These are phyloP conservation scores for Suillus cothurnatus DNA, from an alignment of 768 basidiomycete genomes.

Conservation along the genomic window DNA sequence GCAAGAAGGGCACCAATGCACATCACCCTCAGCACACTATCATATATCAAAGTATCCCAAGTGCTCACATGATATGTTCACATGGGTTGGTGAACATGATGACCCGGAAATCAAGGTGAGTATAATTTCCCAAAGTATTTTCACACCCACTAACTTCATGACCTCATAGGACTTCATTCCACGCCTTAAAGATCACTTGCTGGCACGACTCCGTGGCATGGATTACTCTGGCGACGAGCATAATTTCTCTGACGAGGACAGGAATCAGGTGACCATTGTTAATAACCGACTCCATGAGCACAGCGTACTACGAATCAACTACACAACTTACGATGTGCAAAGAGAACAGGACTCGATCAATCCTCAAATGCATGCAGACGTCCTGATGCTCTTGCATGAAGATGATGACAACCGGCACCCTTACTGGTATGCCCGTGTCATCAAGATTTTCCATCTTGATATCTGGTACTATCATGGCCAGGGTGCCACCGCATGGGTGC, in stretches of 20 bases:
- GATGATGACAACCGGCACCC: constrained; percentile 16
- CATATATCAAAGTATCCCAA: neutral
- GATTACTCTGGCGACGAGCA: constrained; percentile 17
- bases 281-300: constrained; percentile 35
- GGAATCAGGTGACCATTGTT: constrained; percentile 21
- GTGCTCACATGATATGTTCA: neutral
- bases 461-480: neutral
- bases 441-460: constrained; percentile 32
- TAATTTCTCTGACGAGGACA: constrained; percentile 27
- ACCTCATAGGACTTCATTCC: constrained; percentile 32
- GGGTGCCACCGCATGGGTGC: neutral
- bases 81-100: neutral
- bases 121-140: constrained; percentile 2
- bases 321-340: constrained; percentile 7
- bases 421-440: constrained; percentile 19
- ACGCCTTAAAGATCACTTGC: constrained; percentile 15
- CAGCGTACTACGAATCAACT: constrained; percentile 16
- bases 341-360: constrained; percentile 14
- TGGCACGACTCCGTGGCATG: constrained; percentile 2
- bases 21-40: constrained; percentile 1
- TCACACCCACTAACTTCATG: neutral
- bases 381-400: constrained; percentile 34
- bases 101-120: constrained; percentile 15
- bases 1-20: neutral
- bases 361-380: constrained; percentile 29